Evolutionary conservation across 2,329 filamentous ascomycete species (phyloP), one percentile per base, ranked within the genome.

Genomic region (Ustilaginoidea virens): DNA sequence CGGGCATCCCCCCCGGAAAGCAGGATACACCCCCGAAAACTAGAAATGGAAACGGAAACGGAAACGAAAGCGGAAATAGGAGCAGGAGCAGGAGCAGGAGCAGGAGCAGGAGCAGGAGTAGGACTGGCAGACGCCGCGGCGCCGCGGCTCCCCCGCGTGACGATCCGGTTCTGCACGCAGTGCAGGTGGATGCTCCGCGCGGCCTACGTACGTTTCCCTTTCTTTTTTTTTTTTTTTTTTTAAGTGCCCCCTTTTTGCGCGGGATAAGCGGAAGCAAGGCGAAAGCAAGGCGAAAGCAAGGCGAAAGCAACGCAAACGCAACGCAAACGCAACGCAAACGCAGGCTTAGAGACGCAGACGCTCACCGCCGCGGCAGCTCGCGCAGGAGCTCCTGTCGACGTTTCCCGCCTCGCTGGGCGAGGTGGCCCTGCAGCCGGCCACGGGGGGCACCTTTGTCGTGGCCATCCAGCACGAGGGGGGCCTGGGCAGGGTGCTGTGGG

Each of bases 121-220:
- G n/a, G n/a, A n/a, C n/a, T n/a, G n/a, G n/a, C n/a, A n/a, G n/a
- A n/a, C n/a, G n/a, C n/a, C n/a, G n/a, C n/a, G n/a, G n/a, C n/a
- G 22, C 22, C n/a, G 7, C 23, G 13, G 7, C 17, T 25, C 14
- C 30, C 30, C n/a, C 17, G 26, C 17, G 66, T 94, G 30, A 75
- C 76, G n/a, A 93, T 94, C 45, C 72, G 78, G 40, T 94, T 81
- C 58, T 94, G 86, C 58, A 93, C 82, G 1, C 83, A 93, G 56
- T 94, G 85, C 55, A 80, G 81, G 58, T 92, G 85, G 83, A 81
- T 90, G 69, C 58, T 92, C 8, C 62, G 83, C 35, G 82, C 83
- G 20, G 80, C 82, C 40, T 92, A 90, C 53, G 82, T 87, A 68
- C 41, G 68, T 54, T 25, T 25, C 26, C 18, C 17, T 17, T 29